These are phyloP conservation scores for Aspergillus conjunctus DNA, from an alignment of 495 filamentous ascomycete genomes.

Conservation along the genomic window DNA sequence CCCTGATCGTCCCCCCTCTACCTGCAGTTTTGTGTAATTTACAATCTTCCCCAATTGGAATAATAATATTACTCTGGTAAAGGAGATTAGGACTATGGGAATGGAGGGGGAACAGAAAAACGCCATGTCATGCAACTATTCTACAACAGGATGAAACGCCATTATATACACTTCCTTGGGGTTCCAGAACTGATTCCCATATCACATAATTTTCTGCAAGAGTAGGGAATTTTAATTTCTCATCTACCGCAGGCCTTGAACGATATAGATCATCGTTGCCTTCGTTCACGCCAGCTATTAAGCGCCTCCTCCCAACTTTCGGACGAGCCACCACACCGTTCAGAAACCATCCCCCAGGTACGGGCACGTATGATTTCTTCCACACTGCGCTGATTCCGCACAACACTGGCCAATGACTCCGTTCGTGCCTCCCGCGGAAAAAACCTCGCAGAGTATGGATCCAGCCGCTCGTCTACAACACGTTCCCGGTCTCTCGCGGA, in stretches of 20 bases:
- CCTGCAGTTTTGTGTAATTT: neutral
- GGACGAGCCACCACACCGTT: constrained; percentile 67
- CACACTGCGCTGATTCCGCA: constrained; percentile 83
- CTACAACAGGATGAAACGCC: neutral
- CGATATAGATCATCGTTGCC: constrained; percentile 23
- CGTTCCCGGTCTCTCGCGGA: constrained; percentile 69
- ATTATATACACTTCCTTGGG: neutral
- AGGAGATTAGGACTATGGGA: neutral
- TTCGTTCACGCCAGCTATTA: constrained; percentile 58
- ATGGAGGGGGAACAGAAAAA: neutral
- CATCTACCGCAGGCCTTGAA: neutral
- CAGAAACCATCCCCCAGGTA: constrained; percentile 80
- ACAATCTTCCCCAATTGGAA: neutral
- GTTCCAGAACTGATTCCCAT: neutral
- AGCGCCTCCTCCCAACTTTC: constrained; percentile 65
- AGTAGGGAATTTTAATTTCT: neutral
- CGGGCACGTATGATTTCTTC: constrained; percentile 83
- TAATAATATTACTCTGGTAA: no score
- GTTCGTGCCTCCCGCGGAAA: constrained; percentile 84
- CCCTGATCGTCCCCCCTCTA: neutral
- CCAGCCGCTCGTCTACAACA: constrained; percentile 83
- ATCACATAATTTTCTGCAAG: neutral
- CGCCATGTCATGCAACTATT: constrained; percentile 2
- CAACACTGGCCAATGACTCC: constrained; percentile 72
- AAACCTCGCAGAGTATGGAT: constrained; percentile 87